Evolutionary conservation across 345 rosid species (phyloP), one percentile per base, ranked within the genome.

Genomic region (Moricandia arvensis): DNA sequence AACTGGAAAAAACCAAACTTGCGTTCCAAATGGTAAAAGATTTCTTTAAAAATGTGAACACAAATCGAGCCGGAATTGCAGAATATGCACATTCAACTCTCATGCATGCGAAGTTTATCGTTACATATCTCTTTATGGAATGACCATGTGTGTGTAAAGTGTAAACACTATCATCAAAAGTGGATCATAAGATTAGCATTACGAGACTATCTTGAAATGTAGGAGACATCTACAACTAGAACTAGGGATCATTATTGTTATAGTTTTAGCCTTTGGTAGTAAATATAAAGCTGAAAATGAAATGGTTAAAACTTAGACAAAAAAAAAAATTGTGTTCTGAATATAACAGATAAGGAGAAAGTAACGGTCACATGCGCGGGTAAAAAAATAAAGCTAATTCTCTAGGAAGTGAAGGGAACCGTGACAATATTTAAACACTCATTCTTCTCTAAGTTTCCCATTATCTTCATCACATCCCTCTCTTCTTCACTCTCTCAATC

Each of bases 351-450:
- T 53, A 51, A 57, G 17, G 72, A 78, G 59, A 79, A 75, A 75
- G 68, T 33, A 88, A 88, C 87, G 89, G 86, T 88, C 87, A 83
- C 86, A 84, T 72, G 89, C 75, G 69, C 75, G 71, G 69, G 79
- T 73, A 65, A 49, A 73, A 72, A 66, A 69, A 29, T 3, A 29
- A 65, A 49, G 26, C 75, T 71, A 79, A 68, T 73, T 79, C 82
- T 73, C 35, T 58, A 0, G 43, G 65, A 62, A 63, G 47, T 63
- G 75, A 69, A 85, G 21, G 26, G 72, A 71, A 87, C 80, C 93
- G 90, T 88, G 93, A 88, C 60, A 73, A 66, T 85, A 87, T 85
- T 87, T 82, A 88, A 80, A 71, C 77, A 57, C 82, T 60, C 66
- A 66, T 55, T 78, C 82, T 15, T 75, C 17, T 66, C 80, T 10